Conservation (phyloP, 75 land plant species). For the Ceratopteris richardii region DNA sequence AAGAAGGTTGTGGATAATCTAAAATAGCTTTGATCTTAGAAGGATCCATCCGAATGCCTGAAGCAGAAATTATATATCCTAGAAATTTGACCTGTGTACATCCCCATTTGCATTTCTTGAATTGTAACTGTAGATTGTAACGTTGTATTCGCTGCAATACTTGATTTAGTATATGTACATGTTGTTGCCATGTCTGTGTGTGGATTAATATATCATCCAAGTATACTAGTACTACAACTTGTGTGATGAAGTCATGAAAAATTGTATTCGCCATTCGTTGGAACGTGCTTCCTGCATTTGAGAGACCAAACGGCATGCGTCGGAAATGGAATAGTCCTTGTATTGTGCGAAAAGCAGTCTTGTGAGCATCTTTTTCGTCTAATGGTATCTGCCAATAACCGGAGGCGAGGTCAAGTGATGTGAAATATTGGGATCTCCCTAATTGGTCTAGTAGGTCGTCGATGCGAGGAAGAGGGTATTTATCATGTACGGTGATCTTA, state of each 20-base stretch:
- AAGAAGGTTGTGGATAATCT: neutral
- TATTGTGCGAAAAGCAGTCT: conserved; percentile 7
- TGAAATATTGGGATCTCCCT: neutral
- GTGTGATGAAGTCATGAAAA: neutral
- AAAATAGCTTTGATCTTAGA: neutral
- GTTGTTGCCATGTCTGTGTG: neutral
- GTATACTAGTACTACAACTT: neutral
- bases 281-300: neutral
- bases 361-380: neutral
- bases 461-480: conserved; percentile 8
- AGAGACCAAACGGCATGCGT: conserved; percentile 14
- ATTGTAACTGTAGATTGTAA: neutral
- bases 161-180: neutral
- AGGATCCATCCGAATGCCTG: neutral
- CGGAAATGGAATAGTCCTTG: neutral
- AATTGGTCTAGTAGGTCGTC: conserved; percentile 10
- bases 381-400: conserved; percentile 9
- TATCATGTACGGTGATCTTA: conserved; percentile 1
- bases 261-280: conserved; percentile 8
- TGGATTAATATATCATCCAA: neutral
- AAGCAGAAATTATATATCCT: neutral
- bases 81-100: neutral
- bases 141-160: neutral
- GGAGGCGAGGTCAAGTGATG: conserved; percentile 9
- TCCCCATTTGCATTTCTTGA: neutral